Percentiles rank a stretch among this genome's conserved stretches.
phyloP scores from a whole-genome alignment of 2,329 filamentous ascomycete species.

The Coniochaeta sp. region DNA sequence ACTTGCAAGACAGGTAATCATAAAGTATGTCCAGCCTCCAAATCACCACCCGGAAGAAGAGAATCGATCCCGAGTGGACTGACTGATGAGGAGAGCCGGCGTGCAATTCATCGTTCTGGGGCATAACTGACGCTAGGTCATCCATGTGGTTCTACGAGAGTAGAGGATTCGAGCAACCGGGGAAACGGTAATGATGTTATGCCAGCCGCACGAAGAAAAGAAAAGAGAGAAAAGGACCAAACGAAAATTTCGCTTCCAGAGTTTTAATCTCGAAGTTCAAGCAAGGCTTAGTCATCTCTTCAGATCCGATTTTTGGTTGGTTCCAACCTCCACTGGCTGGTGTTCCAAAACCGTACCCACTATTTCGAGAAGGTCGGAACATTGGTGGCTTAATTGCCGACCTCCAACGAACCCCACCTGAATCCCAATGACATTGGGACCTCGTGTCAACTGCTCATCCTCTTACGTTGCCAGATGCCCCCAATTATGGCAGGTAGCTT shows the following conservation, averaged over 20 bases:
- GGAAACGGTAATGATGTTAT: conserved; percentile 59
- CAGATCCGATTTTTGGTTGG: neutral
- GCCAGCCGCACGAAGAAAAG: conserved; percentile 73
- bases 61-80: conserved; percentile 31
- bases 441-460: neutral
- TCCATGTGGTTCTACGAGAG: conserved; percentile 38
- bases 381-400: neutral
- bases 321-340: neutral
- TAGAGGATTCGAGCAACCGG: conserved; percentile 69
- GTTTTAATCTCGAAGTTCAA: conserved; percentile 10
- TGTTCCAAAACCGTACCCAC: neutral
- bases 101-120: conserved; percentile 76
- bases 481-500: too few relatives aligned
- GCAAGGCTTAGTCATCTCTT: conserved; percentile 9
- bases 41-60: conserved; percentile 30
- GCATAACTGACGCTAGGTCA: conserved; percentile 67
- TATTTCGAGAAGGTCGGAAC: neutral
- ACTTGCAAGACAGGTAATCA: neutral
- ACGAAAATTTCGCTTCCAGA: conserved; percentile 8
- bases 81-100: conserved; percentile 44
- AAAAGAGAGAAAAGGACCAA: conserved; percentile 34
- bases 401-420: neutral
- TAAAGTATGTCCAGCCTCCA: conserved; percentile 35
- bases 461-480: too few relatives aligned
- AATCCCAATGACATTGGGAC: too few relatives aligned